Percentiles rank a stretch among this genome's conserved stretches.
These are phyloP conservation scores for Phanerochaete carnosa DNA, from an alignment of 768 basidiomycete genomes.

Conservation along the genomic window DNA sequence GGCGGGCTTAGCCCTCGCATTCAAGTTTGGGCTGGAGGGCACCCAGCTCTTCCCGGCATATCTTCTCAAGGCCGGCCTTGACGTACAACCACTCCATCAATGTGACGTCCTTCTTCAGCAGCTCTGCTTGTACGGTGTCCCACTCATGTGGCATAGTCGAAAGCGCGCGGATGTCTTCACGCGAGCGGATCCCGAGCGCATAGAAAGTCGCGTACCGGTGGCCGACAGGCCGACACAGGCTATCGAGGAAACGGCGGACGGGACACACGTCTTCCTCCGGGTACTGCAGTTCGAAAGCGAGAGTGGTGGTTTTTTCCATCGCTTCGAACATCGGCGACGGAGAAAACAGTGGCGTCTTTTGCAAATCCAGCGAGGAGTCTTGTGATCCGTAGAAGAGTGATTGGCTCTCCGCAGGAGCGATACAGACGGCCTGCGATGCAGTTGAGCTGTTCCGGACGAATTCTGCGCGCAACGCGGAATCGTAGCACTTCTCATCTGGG, in stretches of 20 bases:
- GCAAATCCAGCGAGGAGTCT: not conserved
- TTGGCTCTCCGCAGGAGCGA: not conserved
- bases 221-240: not conserved
- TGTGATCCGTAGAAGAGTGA: not conserved
- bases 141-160: not conserved
- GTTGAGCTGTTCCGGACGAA: not conserved
- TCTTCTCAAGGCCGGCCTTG: slow-evolving; percentile 1
- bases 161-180: not conserved
- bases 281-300: not conserved
- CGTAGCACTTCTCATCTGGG: not conserved
- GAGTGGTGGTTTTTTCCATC: not conserved
- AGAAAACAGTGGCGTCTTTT: not conserved
- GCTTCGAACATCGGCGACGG: not conserved
- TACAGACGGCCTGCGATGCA: not conserved
- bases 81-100: slow-evolving; percentile 11
- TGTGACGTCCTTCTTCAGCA: not conserved
- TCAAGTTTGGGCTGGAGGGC: not conserved
- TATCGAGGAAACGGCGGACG: not conserved
- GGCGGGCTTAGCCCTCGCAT: not conserved
- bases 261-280: not conserved
- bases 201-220: not conserved
- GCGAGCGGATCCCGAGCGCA: not conserved
- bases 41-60: not conserved
- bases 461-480: not conserved
- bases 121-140: not conserved